Percentiles rank a stretch among this genome's conserved stretches.
phyloP scores from a whole-genome alignment of 2,329 filamentous ascomycete species.

The Orbilia ellipsospora region DNA sequence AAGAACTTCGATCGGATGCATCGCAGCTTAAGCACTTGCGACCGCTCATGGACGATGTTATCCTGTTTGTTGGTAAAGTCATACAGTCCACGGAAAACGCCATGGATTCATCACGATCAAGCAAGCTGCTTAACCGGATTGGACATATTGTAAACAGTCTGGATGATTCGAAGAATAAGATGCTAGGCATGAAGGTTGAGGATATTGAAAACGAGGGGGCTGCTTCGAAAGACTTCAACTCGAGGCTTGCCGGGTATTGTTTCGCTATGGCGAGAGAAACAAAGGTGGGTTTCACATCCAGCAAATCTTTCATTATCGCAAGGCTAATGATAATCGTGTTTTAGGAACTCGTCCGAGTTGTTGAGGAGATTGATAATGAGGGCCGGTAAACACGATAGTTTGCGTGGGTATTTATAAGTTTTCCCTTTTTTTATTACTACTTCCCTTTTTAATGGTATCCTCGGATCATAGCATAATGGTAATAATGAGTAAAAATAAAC shows the following conservation, averaged over 20 bases:
- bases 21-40: slow-evolving; percentile 73
- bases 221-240: slow-evolving; percentile 71
- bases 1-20: slow-evolving; percentile 73
- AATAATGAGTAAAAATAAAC: slow-evolving; percentile 26
- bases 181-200: slow-evolving; percentile 73
- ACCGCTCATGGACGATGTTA: slow-evolving; percentile 72
- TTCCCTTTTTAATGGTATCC: neutral
- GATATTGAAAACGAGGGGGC: slow-evolving; percentile 71
- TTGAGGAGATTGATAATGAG: slow-evolving; percentile 59
- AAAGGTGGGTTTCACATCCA: slow-evolving; percentile 67
- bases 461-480: slow-evolving; percentile 20
- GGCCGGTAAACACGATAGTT: slow-evolving; percentile 9
- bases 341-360: slow-evolving; percentile 57
- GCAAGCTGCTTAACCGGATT: slow-evolving; percentile 57
- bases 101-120: slow-evolving; percentile 60
- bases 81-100: slow-evolving; percentile 73
- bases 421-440: slow-evolving; percentile 5
- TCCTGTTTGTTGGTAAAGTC: slow-evolving; percentile 76
- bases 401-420: slow-evolving; percentile 9
- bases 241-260: slow-evolving; percentile 81
- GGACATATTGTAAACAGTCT: slow-evolving; percentile 68
- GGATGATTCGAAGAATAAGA: slow-evolving; percentile 69
- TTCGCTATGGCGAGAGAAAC: slow-evolving; percentile 86
- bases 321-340: slow-evolving; percentile 16
- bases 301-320: neutral